Evolutionary conservation across 768 basidiomycete species (phyloP).

Genomic region (Mycena galopus): DNA sequence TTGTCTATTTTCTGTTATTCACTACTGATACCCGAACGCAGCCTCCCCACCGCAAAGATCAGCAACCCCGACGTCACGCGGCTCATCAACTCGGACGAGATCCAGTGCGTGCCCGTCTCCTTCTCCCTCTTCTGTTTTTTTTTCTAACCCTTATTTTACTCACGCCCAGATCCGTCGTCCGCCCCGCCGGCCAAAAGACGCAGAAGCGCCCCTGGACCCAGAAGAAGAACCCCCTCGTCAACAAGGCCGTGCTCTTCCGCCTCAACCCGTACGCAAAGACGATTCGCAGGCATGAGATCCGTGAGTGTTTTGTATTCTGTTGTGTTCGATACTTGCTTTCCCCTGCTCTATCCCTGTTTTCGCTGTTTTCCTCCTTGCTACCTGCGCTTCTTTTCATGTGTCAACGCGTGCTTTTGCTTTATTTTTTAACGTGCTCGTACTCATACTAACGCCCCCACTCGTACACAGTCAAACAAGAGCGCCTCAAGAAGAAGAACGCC

Average conservation of each 20-base stretch:
- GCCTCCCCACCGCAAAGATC: constrained; percentile 96
- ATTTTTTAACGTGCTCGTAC: too few relatives aligned
- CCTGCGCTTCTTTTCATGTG: too few relatives aligned
- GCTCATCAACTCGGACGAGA: constrained; percentile 98
- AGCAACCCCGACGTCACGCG: constrained; percentile 96
- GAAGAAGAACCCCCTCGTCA: constrained; percentile 98
- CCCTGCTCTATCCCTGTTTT: not conserved
- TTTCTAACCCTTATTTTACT: too few relatives aligned
- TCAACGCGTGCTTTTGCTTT: too few relatives aligned
- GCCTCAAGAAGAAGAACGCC: constrained; percentile 71
- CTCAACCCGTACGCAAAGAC: constrained; percentile 99
- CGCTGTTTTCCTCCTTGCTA: too few relatives aligned
- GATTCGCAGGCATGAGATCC: constrained; percentile 87
- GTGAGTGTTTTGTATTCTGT: constrained; percentile 69
- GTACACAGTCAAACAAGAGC: constrained; percentile 82
- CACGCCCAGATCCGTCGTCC: constrained; percentile 94
- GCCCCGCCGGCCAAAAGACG: constrained; percentile 85
- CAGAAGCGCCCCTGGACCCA: constrained; percentile 98
- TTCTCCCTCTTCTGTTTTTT: too few relatives aligned
- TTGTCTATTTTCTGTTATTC: not conserved
- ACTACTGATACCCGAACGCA: constrained; percentile 42
- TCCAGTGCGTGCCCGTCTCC: too few relatives aligned
- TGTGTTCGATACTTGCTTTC: not conserved
- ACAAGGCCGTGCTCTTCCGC: constrained; percentile 95
- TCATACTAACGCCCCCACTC: constrained; percentile 1